Evolutionary conservation across 2,329 filamentous ascomycete genomes (phyloP), one percentile per base, ranked within the genome.

Genomic region (Fusarium sp.): DNA sequence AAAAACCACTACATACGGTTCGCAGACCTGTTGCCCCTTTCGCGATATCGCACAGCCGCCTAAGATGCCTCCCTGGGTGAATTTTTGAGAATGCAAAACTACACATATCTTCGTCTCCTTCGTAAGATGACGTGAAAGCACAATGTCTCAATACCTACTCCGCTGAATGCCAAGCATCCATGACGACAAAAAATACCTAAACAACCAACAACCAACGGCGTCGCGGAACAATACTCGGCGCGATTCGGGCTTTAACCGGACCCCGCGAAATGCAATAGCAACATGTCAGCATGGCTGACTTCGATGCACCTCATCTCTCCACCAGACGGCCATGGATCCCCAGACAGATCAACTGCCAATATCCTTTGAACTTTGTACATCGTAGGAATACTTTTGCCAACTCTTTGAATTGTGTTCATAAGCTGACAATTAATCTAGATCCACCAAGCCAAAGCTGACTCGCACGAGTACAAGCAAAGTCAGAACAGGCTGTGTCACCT

Each of bases 401-500:
- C 4, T 47, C 10, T 28, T 38, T n/a, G 15, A 14, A 24, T 18
- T n/a, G 13, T 15, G 11, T 8, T 22, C 22, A 17, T 4, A 35
- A 22, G 22, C 39, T 66, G 15, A 63, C 26, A 41, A 13, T 22
- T 13, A 8, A n/a, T 14, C 12, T n/a, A 68, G 52, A n/a, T 7
- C 38, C 13, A n/a, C 5, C 18, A 72, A 59, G 14, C 48, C 49
- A 44, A 77, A 77, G 58, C 51, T 63, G 17, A 56, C 75, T n/a
- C 75, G 75, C 2, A 77, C 66, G 24, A 77, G 75, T 58, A 54
- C 65, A 12, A 64, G 47, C 14, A 77, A 77, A 31, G 75, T 77
- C 15, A 63, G 71, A 36, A 73, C 75, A 33, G 75, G 75, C 5
- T 77, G 75, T 49, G 69, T 77, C 36, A 76, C 75, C 38, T 77